Evolutionary conservation across 2,329 filamentous ascomycete genomes (phyloP).

Genomic region (Fusarium lyarnte): DNA sequence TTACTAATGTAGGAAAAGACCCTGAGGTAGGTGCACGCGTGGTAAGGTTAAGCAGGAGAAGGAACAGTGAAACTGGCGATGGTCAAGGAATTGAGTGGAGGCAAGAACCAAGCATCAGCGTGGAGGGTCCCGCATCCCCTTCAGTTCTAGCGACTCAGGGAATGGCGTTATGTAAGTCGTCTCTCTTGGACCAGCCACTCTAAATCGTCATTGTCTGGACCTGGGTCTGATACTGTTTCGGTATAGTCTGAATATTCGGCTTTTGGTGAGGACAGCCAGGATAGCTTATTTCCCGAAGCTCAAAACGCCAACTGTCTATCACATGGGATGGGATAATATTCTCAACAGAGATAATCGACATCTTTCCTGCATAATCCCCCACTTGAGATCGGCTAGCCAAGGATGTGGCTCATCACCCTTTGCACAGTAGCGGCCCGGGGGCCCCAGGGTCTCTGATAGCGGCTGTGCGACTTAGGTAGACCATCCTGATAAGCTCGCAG

Average conservation of each 20-base stretch:
- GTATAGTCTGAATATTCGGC: conserved; percentile 9
- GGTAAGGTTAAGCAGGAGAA: conserved; percentile 8
- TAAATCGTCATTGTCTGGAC: conserved; percentile 14
- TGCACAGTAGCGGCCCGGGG: conserved; percentile 18
- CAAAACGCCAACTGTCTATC: not conserved
- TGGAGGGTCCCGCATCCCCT: conserved; percentile 29
- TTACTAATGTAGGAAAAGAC: not conserved
- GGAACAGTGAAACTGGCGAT: conserved; percentile 2
- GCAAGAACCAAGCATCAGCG: not conserved
- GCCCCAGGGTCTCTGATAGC: conserved; percentile 20
- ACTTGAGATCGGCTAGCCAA: conserved; percentile 25
- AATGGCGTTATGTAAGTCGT: conserved; percentile 35
- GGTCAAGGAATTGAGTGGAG: conserved; percentile 15
- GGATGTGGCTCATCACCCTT: conserved; percentile 19
- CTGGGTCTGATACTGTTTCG: conserved; percentile 14
- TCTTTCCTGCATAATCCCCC: conserved; percentile 8
- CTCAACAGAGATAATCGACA: not conserved
- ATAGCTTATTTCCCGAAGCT: not conserved
- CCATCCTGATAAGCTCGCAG: conserved; percentile 27
- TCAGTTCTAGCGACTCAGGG: conserved; percentile 29
- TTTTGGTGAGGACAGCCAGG: not conserved
- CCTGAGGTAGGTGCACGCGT: not conserved
- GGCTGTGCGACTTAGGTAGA: conserved; percentile 7
- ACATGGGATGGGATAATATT: not conserved
- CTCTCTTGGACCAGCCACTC: conserved; percentile 15